Base-by-base conservation (phyloP, 192 early-diverging fungal genomes). In the Entomortierella beljakovae region DNA sequence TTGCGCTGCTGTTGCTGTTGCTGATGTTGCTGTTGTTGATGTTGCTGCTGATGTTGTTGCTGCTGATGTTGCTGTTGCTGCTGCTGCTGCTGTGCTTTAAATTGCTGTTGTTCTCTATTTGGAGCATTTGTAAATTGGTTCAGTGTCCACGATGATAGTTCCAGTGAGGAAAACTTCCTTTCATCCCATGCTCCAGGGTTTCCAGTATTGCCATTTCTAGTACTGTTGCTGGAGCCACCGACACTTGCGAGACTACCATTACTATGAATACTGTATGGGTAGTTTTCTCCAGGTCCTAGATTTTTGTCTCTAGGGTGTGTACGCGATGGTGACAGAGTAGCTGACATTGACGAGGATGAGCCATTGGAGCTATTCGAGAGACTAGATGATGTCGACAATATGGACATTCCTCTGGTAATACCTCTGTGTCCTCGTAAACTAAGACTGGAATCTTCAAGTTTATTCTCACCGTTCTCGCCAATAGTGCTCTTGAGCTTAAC, bases 21-120 rank as follows among this genome's bases (percentile, higher is more conserved):
- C 6, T 40, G 37, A 13, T 13, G 6, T 40, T 40, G 37, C n/a
- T n/a, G 37, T 40, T 40, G 37, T 40, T 6, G 37, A 6, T 40
- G 6, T 25, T 8, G 50, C 53, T 53, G 23, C 28, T 53, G 13
- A 18, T 46, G 57, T 10, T 33, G 69, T 16, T 46, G 59, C 34
- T 63, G 68, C 15, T 57, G 66, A 1, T 57, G 67, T 34, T 58
- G 46, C 28, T 61, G 68, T 22, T 52, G 67, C 28, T 69, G 67
- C 25, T 64, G 43, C 2, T 58, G 61, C 28, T 57, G 61, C 22
- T 60, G 57, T 15, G n/a, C 37, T 18, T 38, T 60, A 20, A 20
- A 29, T n/a, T 61, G 68, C 29, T 58, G 60, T 18, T 60, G 68
- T 33, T 64, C 53, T 23, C 33, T 61, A 9, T 48, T 43, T n/a